Evolutionary conservation across 495 filamentous ascomycete genomes (phyloP).

Genomic region (Xylaria grammica): DNA sequence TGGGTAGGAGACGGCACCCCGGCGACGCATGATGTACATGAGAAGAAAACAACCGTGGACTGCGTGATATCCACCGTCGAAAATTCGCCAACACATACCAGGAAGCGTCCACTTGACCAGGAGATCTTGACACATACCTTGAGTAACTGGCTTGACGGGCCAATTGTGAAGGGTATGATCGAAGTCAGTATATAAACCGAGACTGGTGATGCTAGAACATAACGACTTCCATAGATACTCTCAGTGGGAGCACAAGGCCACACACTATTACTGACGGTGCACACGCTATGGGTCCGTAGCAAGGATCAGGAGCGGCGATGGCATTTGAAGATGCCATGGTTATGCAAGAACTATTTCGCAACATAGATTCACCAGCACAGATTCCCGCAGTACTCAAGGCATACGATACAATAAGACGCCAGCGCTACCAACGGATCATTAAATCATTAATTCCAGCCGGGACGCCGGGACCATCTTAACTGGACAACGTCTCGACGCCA

Average conservation of each 20-base stretch:
- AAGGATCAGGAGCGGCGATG: constrained; percentile 40
- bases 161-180: constrained; percentile 24
- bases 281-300: constrained; percentile 40
- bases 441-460: no score
- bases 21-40: no score
- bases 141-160: constrained; percentile 19
- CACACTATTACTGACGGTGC: constrained; percentile 37
- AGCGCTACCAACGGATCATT: constrained; percentile 19
- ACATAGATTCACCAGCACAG: constrained; percentile 16
- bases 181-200: constrained; percentile 14
- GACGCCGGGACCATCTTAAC: no score
- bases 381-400: constrained; percentile 18
- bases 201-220: constrained; percentile 24
- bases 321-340: constrained; percentile 45
- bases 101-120: constrained; percentile 14
- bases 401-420: constrained; percentile 13
- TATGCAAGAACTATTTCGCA: constrained; percentile 31
- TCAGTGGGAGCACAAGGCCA: constrained; percentile 25
- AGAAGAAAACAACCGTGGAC: no score
- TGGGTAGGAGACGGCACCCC: no score
- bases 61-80: no score
- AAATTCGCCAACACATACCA: no score
- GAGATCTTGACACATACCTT: constrained; percentile 12
- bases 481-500: no score
- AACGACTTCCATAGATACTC: constrained; percentile 21